These are phyloP conservation scores for Cerrena zonata DNA, from an alignment of 1,284 basidiomycete genomes.

Conservation along the genomic window DNA sequence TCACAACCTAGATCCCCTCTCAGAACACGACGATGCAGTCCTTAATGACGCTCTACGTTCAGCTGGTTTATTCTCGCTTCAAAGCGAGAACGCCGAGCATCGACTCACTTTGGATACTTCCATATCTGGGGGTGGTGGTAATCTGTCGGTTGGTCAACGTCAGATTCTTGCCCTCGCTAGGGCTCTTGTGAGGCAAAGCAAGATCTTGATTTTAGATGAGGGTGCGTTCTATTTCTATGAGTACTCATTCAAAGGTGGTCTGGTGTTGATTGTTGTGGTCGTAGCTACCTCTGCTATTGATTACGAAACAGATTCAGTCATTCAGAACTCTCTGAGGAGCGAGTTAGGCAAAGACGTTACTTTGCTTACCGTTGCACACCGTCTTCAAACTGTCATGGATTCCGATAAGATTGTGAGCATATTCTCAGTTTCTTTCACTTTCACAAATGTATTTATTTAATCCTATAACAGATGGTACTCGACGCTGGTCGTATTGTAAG, in stretches of 20 bases:
- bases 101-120: constrained; percentile 45
- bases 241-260: too few relatives aligned
- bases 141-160: constrained; percentile 49
- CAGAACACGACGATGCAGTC: constrained; percentile 62
- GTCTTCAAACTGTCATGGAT: constrained; percentile 66
- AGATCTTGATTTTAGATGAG: constrained; percentile 58
- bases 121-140: constrained; percentile 56
- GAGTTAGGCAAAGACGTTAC: constrained; percentile 52
- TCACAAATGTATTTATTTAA: neutral
- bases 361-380: constrained; percentile 60
- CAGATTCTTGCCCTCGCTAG: constrained; percentile 60
- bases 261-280: neutral
- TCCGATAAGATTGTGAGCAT: constrained; percentile 35
- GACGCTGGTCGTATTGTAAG: constrained; percentile 11
- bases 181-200: constrained; percentile 54
- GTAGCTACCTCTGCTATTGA: constrained; percentile 37
- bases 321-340: constrained; percentile 50
- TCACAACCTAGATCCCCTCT: constrained; percentile 67
- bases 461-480: constrained; percentile 19
- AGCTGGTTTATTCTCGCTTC: constrained; percentile 50
- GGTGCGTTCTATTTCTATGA: constrained; percentile 25
- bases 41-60: constrained; percentile 40
- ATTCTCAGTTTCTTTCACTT: neutral
- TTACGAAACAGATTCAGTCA: constrained; percentile 52
- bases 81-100: constrained; percentile 43